Conservation (phyloP, 257 asterid genomes). For the Nicotiana tomentosiformis region DNA sequence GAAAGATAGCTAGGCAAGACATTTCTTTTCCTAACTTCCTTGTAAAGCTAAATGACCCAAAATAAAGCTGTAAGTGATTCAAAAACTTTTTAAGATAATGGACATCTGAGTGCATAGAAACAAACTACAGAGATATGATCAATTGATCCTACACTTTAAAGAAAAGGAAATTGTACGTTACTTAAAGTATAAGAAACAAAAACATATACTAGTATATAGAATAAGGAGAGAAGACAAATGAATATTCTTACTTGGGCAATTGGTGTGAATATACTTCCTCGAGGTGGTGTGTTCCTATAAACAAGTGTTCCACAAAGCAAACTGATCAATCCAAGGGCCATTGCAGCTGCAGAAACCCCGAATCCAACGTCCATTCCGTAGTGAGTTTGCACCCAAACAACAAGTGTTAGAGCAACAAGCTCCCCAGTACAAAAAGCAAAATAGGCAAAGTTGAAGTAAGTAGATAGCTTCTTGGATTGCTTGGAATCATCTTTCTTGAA, state of each 20-base stretch:
- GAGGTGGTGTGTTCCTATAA: conserved; percentile 45
- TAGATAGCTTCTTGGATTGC: conserved; percentile 47
- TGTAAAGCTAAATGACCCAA: neutral
- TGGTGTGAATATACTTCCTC: conserved; percentile 57
- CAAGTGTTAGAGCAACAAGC: conserved; percentile 59
- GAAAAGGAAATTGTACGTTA: neutral
- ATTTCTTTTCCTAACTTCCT: neutral
- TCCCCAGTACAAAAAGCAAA: conserved; percentile 68
- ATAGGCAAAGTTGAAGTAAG: conserved; percentile 69
- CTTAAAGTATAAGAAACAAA: neutral
- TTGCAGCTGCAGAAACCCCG: conserved; percentile 65
- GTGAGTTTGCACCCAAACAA: conserved; percentile 69
- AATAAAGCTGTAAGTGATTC: neutral
- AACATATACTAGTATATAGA: neutral
- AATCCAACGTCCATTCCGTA: conserved; percentile 73
- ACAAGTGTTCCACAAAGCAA: conserved; percentile 46
- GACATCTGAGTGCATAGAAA: neutral
- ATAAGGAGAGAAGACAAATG: neutral
- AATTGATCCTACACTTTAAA: neutral
- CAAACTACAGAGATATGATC: neutral
- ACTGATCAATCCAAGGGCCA: conserved; percentile 51
- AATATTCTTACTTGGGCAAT: conserved; percentile 48
- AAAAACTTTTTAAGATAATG: neutral
- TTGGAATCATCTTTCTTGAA: conserved; percentile 25
- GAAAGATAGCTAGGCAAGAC: neutral